Base-by-base conservation (phyloP, 495 filamentous ascomycete genomes). In the Aspergillus incahuasiensis region DNA sequence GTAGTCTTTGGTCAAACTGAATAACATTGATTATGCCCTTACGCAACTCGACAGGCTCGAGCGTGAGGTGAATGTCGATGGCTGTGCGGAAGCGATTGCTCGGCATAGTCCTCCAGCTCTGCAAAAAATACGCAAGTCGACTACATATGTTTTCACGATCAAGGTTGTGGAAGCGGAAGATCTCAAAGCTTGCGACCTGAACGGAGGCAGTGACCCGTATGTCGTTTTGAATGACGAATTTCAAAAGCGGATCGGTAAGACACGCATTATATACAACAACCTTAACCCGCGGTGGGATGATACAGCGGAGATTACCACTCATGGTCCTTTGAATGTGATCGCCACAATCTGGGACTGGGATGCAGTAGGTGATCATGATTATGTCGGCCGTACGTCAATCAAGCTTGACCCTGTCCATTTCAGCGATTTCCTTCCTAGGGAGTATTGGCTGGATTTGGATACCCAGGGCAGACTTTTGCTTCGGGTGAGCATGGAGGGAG, bases 121-220 rank as follows among this genome's bases (percentile, higher is more conserved):
- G 11, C 74, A 74, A 51, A 82, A 78, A 56, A 68, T 81, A 24
- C 83, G 84, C 63, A 84, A 79, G 60, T 74, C 77, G 5, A 86
- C 83, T 25, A 94, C 92, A 54, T 97, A 95, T 65, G 90, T 97
- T 46, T 99, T 99, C 69, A 97, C 95, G 1, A 92, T 97, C 71
- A 99, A 99, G 75, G 90, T 99, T 47, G 91, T 99, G 25, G 95
- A 99, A 64, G 95, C 88, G n/a, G 95, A 99, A 71, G 95, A 97
- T 61, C 72, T 99, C 58, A 97, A 96, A 68, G 91, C 95, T 15
- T 97, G 95, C 64, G 95, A 99, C 72, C 88, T 95, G 56, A 91
- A 87, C 61, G 95, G 95, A 50, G 81, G 84, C 54, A 97, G 92
- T 68, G 95, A 99, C 74, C 95, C 95, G 11, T 99, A 99, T 63